Percentiles rank a stretch among this genome's conserved stretches.
These are phyloP conservation scores for Solanum pennellii DNA, from an alignment of 257 asterid species.

Conservation along the genomic window DNA sequence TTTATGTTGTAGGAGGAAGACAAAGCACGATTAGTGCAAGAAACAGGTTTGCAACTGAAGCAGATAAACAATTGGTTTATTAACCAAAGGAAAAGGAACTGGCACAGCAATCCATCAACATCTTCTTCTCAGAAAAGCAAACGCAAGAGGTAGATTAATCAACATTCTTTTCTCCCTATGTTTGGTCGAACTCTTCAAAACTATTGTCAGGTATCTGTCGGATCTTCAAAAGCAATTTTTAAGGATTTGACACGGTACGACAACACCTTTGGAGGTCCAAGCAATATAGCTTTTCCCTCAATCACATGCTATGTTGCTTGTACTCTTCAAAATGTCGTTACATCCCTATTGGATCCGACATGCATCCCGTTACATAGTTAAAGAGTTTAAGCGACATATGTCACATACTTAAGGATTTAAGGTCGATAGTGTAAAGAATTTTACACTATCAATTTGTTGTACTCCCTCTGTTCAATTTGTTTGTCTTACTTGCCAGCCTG, in stretches of 20 bases:
- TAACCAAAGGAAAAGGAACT: conserved; percentile 89
- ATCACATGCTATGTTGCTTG: background rate
- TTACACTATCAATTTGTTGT: background rate
- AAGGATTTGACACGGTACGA: background rate
- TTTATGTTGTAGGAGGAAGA: conserved; percentile 74
- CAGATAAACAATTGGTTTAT: conserved; percentile 95
- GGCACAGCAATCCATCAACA: conserved; percentile 85
- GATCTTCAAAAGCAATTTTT: background rate
- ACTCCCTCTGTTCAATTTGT: background rate
- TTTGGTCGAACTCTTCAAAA: background rate
- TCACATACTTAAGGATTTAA: background rate
- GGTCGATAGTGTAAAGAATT: background rate
- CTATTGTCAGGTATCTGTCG: background rate
- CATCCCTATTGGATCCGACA: background rate
- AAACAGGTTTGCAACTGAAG: conserved; percentile 85
- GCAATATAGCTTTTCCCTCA: background rate
- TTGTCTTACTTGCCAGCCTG: background rate
- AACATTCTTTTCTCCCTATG: background rate
- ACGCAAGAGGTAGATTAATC: conserved; percentile 52
- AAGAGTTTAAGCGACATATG: background rate
- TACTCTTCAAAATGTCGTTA: background rate
- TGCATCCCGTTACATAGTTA: background rate
- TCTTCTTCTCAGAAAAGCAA: conserved; percentile 83
- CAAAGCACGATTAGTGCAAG: conserved; percentile 75
- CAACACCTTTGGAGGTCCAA: background rate